Evolutionary conservation across 2,329 filamentous ascomycete species (phyloP).

Genomic region (Aspergillus pseudoglaucus): DNA sequence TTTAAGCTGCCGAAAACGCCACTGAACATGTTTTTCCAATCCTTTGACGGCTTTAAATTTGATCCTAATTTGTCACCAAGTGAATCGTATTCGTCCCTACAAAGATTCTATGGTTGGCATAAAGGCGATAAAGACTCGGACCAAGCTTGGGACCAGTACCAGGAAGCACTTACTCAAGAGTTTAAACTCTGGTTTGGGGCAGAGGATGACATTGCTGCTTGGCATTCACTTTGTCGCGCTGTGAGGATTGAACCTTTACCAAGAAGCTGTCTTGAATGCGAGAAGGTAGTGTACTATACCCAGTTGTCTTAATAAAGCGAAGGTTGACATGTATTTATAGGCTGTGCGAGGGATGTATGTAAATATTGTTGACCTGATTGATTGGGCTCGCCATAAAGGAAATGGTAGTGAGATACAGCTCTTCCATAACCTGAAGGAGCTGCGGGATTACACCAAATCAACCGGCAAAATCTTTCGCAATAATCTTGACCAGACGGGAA

Average conservation of each 20-base stretch:
- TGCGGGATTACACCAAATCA: not conserved
- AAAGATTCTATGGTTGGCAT: not conserved
- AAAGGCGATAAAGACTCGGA: not conserved
- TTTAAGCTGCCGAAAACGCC: not conserved
- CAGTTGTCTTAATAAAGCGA: not conserved
- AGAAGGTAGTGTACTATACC: not conserved
- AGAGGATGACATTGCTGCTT: slow-evolving; percentile 6
- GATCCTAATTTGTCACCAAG: not conserved
- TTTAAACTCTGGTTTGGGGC: slow-evolving; percentile 9
- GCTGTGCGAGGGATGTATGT: not conserved
- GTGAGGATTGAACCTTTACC: slow-evolving; percentile 6
- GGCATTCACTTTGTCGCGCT: slow-evolving; percentile 8
- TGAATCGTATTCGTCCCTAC: not conserved
- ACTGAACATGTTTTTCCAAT: not conserved
- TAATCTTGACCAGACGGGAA: not conserved
- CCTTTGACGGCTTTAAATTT: not conserved
- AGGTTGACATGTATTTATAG: not conserved
- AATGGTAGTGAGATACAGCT: not conserved
- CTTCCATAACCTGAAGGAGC: not conserved
- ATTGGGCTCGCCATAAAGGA: not conserved
- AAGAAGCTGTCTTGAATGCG: slow-evolving; percentile 1
- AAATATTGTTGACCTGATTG: slow-evolving; percentile 1
- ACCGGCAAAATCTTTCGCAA: not conserved
- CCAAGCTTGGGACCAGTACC: slow-evolving; percentile 3
- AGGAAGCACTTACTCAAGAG: slow-evolving; percentile 5